These are phyloP conservation scores for Dioscorea dumetorum DNA, from an alignment of 106 monocot species.

Conservation along the genomic window DNA sequence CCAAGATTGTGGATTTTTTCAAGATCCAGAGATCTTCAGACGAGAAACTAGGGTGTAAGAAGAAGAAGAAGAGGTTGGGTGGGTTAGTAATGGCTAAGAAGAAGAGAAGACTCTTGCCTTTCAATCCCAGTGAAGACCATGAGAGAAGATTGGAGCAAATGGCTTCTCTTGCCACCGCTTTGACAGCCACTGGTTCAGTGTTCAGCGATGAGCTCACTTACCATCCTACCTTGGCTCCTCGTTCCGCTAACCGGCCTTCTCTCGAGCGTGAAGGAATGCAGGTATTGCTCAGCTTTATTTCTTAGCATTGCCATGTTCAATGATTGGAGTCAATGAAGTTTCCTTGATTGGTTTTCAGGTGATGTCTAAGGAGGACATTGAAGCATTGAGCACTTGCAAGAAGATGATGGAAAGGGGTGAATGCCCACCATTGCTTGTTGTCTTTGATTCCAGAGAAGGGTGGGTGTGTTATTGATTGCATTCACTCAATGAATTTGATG, in stretches of 20 bases:
- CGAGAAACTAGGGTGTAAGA: conserved; percentile 11
- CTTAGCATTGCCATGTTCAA: not conserved
- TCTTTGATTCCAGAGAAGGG: conserved; percentile 78
- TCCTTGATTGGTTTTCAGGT: conserved; percentile 25
- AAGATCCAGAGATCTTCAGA: conserved; percentile 54
- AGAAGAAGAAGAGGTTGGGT: conserved; percentile 30
- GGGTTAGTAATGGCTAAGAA: conserved; percentile 46
- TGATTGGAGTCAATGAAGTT: not conserved
- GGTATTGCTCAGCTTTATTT: conserved; percentile 24
- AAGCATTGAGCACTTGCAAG: conserved; percentile 66
- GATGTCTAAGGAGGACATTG: conserved; percentile 64
- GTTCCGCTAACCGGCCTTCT: conserved; percentile 52
- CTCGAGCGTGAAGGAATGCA: conserved; percentile 89
- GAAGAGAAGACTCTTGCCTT: conserved; percentile 76
- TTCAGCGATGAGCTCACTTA: conserved; percentile 90
- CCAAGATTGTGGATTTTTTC: conserved; percentile 95
- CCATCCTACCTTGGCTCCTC: conserved; percentile 51
- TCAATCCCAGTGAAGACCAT: conserved; percentile 58
- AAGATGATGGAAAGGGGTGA: conserved; percentile 86
- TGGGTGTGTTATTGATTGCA: conserved; percentile 5
- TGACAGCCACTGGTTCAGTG: conserved; percentile 52
- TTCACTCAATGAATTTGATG: not conserved
- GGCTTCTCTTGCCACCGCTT: conserved; percentile 88
- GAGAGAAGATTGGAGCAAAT: conserved; percentile 70
- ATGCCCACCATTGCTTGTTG: conserved; percentile 85